These are phyloP conservation scores for Chlorella sp. DNA, from an alignment of 139 green algal genomes.

Conservation along the genomic window DNA sequence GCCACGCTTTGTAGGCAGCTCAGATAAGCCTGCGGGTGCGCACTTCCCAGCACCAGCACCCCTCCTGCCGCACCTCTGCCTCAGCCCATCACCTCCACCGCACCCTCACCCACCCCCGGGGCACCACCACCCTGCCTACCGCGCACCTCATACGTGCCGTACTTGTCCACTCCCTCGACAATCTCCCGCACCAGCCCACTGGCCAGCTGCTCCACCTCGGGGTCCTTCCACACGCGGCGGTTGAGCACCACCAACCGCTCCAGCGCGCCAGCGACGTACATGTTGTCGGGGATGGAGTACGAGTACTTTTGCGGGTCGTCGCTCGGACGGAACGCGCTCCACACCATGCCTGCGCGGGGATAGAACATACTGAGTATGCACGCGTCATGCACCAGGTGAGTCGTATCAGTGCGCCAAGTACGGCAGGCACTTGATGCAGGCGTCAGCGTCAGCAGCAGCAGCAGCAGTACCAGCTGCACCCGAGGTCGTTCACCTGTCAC, in stretches of 20 bases:
- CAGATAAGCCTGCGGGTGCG: no score
- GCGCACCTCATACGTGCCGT: background rate
- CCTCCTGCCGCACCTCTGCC: background rate
- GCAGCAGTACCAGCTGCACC: no score
- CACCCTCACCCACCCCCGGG: background rate
- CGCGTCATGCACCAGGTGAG: no score
- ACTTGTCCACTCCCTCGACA: background rate
- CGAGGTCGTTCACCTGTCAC: constrained; percentile 43
- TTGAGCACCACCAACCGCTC: constrained; percentile 47
- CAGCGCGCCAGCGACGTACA: constrained; percentile 39
- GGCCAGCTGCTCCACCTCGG: constrained; percentile 12
- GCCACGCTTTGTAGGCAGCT: no score
- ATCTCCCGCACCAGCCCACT: background rate
- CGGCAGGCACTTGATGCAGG: no score
- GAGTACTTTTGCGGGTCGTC: constrained; percentile 47
- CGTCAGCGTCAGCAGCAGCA: no score
- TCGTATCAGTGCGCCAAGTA: no score
- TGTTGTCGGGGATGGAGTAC: constrained; percentile 54
- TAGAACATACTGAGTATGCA: background rate
- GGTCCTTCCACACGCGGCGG: constrained; percentile 27
- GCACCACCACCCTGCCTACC: no score
- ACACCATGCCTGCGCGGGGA: constrained; percentile 46
- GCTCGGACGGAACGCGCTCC: constrained; percentile 51
- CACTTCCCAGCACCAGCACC: no score
- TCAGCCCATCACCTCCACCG: background rate